These are phyloP conservation scores for Artemisia annua DNA, from an alignment of 129 eudicot species.

Conservation along the genomic window DNA sequence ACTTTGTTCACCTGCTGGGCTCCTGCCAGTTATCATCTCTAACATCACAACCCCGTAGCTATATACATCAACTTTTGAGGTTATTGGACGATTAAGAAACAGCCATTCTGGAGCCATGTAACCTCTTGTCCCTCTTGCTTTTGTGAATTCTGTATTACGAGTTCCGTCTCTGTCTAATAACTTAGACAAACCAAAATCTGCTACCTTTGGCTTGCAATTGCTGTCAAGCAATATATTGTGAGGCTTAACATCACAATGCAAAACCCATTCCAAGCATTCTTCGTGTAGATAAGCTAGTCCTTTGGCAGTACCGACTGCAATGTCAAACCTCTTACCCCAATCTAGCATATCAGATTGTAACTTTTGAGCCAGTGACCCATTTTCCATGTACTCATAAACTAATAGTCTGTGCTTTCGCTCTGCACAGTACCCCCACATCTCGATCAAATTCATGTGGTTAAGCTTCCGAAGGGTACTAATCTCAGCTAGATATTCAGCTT, in stretches of 20 bases:
- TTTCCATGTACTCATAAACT: slow-evolving; percentile 53
- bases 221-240: slow-evolving; percentile 44
- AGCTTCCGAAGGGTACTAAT: slow-evolving; percentile 49
- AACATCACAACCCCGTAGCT: slow-evolving; percentile 50
- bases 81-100: slow-evolving; percentile 36
- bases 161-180: slow-evolving; percentile 26
- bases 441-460: slow-evolving; percentile 51
- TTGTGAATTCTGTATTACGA: slow-evolving; percentile 31
- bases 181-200: slow-evolving; percentile 51
- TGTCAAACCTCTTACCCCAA: slow-evolving; percentile 43
- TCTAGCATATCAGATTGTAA: slow-evolving; percentile 28
- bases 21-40: slow-evolving; percentile 46
- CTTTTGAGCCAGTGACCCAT: slow-evolving; percentile 42
- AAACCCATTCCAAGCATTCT: slow-evolving; percentile 68
- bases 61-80: slow-evolving; percentile 59
- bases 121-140: slow-evolving; percentile 62
- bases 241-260: slow-evolving; percentile 65
- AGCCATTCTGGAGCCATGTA: slow-evolving; percentile 77
- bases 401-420: slow-evolving; percentile 37
- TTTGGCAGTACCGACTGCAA: slow-evolving; percentile 60
- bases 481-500: slow-evolving; percentile 51
- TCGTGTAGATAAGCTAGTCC: slow-evolving; percentile 65
- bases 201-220: slow-evolving; percentile 42
- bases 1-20: slow-evolving; percentile 18
- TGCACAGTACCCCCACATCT: slow-evolving; percentile 54